These are phyloP conservation scores for Comarum palustre DNA, from an alignment of 306 rosid species.

Conservation along the genomic window DNA sequence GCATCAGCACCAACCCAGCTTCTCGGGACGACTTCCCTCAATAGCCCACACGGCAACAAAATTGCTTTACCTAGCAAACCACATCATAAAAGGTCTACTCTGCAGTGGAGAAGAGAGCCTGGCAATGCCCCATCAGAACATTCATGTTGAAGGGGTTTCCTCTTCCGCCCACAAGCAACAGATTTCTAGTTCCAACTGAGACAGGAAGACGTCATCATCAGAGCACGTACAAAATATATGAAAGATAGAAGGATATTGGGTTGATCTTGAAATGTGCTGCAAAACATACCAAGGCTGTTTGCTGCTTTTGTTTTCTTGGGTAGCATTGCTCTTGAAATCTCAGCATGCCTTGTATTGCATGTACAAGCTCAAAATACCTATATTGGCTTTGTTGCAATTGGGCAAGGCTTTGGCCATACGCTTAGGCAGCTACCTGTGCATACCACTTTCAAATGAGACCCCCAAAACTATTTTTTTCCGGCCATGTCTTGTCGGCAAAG, in stretches of 20 bases:
- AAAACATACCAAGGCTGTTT: background rate
- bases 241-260: background rate
- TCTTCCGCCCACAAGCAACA: background rate
- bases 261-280: background rate
- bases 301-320: background rate
- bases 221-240: background rate
- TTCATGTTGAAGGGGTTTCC: background rate
- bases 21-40: background rate
- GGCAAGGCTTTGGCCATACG: too few species aligned
- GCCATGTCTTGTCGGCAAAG: too few species aligned
- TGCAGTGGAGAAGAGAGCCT: conserved; percentile 20
- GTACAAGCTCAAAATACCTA: too few species aligned
- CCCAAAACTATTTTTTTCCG: too few species aligned
- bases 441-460: too few species aligned
- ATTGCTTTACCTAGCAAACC: conserved; percentile 4
- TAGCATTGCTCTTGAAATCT: too few species aligned
- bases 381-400: too few species aligned
- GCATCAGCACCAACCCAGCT: conserved; percentile 23
- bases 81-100: background rate
- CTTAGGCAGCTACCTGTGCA: too few species aligned
- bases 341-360: too few species aligned
- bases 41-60: background rate
- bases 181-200: background rate
- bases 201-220: background rate
- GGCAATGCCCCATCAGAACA: background rate